These are phyloP conservation scores for Carex parvula DNA, from an alignment of 176 grass and related monocot species.

Conservation along the genomic window DNA sequence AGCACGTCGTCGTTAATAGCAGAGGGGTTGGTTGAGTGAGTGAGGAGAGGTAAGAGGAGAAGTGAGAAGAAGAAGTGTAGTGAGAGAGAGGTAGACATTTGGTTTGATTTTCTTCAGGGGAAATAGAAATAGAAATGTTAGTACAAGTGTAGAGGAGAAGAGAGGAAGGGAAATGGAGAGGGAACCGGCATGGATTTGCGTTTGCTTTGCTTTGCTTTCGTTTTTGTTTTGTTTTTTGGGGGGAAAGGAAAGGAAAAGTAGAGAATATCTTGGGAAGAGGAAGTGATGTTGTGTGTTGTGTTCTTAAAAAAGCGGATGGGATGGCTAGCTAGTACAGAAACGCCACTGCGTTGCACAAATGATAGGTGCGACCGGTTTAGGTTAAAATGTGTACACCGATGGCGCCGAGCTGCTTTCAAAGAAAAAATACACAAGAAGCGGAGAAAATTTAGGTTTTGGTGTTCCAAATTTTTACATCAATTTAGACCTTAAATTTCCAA, in stretches of 20 bases:
- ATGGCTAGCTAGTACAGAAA: neutral
- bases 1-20: conserved; percentile 91
- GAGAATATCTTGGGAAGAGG: conserved; percentile 23
- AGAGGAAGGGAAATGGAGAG: neutral
- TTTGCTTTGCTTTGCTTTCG: neutral
- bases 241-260: neutral
- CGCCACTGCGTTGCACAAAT: neutral
- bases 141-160: neutral
- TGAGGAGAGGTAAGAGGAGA: conserved; percentile 9
- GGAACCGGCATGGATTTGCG: neutral
- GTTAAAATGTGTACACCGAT: neutral
- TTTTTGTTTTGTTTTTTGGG: neutral
- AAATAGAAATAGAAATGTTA: neutral
- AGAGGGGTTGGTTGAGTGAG: neutral
- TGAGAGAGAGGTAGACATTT: conserved; percentile 32
- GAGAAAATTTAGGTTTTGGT: too few species aligned
- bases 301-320: conserved; percentile 14
- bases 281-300: neutral
- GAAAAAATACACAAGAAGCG: too few species aligned
- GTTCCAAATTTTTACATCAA: too few species aligned
- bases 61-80: conserved; percentile 22
- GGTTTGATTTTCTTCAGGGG: neutral
- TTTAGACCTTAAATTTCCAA: too few species aligned
- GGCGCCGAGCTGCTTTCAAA: too few species aligned
- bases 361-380: neutral